Conservation (phyloP, 1,284 basidiomycete genomes). For the Puccinia hordei region DNA sequence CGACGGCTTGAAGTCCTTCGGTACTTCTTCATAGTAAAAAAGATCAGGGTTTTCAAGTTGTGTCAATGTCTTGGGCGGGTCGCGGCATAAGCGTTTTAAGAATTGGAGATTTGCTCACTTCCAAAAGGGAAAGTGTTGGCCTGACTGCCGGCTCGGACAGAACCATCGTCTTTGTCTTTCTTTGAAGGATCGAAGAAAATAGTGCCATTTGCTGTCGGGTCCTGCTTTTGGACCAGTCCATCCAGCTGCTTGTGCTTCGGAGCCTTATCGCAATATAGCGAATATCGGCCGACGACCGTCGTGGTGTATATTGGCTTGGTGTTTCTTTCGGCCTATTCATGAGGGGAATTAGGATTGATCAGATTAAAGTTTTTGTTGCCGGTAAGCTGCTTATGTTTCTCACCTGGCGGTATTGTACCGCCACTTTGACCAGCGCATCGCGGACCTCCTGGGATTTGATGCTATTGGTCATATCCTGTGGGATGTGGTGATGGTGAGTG, state of each 20-base stretch:
- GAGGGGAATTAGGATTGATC: neutral
- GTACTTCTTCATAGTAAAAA: too few relatives aligned
- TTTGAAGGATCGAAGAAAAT: slow-evolving; percentile 46
- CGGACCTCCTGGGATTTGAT: slow-evolving; percentile 6
- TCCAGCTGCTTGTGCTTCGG: slow-evolving; percentile 17
- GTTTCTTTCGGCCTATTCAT: slow-evolving; percentile 39
- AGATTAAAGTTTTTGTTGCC: too few relatives aligned
- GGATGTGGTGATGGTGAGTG: neutral
- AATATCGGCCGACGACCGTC: neutral
- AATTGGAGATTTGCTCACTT: slow-evolving; percentile 3
- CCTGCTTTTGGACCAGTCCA: slow-evolving; percentile 33
- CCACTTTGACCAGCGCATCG: slow-evolving; percentile 26
- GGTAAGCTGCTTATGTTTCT: neutral
- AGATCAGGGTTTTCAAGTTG: too few relatives aligned
- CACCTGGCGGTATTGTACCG: slow-evolving; percentile 28
- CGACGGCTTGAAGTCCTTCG: neutral
- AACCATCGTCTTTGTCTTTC: slow-evolving; percentile 7
- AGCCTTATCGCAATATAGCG: slow-evolving; percentile 39
- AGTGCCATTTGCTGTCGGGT: slow-evolving; percentile 15
- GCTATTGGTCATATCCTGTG: slow-evolving; percentile 40
- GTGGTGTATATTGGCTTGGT: slow-evolving; percentile 24
- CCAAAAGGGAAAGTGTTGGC: slow-evolving; percentile 42
- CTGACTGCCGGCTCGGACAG: slow-evolving; percentile 30
- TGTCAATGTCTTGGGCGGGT: neutral
- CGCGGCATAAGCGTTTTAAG: neutral